Conservation (phyloP, 345 rosid genomes). For the Hibiscus mutabilis region DNA sequence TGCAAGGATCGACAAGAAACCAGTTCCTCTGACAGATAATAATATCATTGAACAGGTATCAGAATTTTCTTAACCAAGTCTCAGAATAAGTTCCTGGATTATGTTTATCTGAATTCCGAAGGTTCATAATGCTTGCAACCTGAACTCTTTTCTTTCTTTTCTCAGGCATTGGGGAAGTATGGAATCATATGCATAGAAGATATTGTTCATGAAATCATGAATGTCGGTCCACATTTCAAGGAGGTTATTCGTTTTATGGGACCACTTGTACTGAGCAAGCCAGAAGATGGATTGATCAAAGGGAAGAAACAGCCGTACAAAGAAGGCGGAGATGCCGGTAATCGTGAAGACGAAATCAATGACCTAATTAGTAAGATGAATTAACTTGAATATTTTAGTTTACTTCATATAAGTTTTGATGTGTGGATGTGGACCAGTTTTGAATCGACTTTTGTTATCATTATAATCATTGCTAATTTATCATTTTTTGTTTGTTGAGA, state of each 20-base stretch:
- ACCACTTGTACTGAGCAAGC: conserved; percentile 65
- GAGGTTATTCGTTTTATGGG: conserved; percentile 64
- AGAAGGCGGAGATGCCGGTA: conserved; percentile 83
- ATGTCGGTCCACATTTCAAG: conserved; percentile 75
- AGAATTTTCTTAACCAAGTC: background rate
- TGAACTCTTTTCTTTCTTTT: background rate
- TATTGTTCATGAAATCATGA: conserved; percentile 60
- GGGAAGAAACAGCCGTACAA: conserved; percentile 57
- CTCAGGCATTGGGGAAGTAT: conserved; percentile 66
- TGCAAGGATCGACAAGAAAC: conserved; percentile 44
- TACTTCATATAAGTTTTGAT: background rate
- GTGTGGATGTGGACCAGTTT: background rate
- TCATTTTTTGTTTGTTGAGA: background rate
- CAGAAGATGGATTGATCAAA: conserved; percentile 55
- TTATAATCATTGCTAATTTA: background rate
- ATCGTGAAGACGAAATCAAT: conserved; percentile 74
- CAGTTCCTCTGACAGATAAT: conserved; percentile 76
- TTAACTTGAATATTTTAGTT: conserved; percentile 17
- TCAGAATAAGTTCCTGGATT: background rate
- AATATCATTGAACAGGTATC: conserved; percentile 77
- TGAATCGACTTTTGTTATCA: background rate
- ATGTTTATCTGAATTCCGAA: background rate
- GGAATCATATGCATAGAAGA: conserved; percentile 71
- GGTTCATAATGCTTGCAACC: background rate
- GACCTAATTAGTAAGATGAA: conserved; percentile 74